phyloP scores from a whole-genome alignment of 2,329 filamentous ascomycete genomes.

The Daldinia sp. region DNA sequence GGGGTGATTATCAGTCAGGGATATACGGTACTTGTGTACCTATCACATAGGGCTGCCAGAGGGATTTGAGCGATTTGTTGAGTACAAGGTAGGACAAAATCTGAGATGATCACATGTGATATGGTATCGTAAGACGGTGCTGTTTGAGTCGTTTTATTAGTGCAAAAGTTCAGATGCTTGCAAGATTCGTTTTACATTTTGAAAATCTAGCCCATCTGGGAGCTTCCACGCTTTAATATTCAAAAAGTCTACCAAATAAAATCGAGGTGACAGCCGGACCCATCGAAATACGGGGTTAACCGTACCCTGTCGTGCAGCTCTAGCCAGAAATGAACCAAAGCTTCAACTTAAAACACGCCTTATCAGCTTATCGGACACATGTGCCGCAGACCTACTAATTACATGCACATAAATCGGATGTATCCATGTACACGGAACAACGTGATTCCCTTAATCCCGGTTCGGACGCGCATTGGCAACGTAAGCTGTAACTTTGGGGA shows the following conservation, averaged over 20 bases:
- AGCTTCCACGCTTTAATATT: conserved; percentile 8
- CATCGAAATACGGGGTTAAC: conserved; percentile 27
- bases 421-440: conserved; percentile 30
- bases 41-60: conserved; percentile 19
- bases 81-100: conserved; percentile 5
- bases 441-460: conserved; percentile 31
- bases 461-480: conserved; percentile 40
- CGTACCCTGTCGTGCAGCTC: conserved; percentile 12
- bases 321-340: conserved; percentile 14
- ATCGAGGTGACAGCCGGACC: conserved; percentile 15
- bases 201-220: neutral
- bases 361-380: neutral
- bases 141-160: neutral
- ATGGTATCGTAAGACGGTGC: conserved; percentile 2
- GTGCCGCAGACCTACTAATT: neutral
- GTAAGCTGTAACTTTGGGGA: conserved; percentile 40
- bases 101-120: conserved; percentile 21
- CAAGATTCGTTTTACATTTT: conserved; percentile 16
- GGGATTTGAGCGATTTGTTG: conserved; percentile 36
- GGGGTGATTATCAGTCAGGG: conserved; percentile 17
- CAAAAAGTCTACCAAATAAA: conserved; percentile 12
- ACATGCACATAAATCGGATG: no score
- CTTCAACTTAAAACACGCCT: neutral
- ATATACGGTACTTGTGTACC: conserved; percentile 7
- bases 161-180: neutral